These are phyloP conservation scores for Sphaerosporella brunnea DNA, from an alignment of 495 filamentous ascomycete species.

Conservation along the genomic window DNA sequence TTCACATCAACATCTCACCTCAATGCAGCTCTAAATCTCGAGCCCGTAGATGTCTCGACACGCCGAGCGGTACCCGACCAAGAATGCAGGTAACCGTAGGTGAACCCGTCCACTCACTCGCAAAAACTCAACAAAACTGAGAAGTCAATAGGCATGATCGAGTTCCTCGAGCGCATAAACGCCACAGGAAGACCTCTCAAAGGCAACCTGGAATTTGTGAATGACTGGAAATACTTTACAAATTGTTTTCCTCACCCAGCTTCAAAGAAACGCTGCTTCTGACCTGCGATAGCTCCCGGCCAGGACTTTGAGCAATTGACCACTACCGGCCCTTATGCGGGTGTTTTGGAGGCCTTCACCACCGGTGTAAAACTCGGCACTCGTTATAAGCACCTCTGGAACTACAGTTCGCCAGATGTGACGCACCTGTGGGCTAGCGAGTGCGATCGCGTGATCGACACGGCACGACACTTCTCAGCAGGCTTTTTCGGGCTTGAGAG, in stretches of 20 bases:
- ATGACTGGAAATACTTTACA: constrained; percentile 41
- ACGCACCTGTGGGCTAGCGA: constrained; percentile 39
- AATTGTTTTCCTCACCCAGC: constrained; percentile 24
- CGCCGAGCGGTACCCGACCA: constrained; percentile 40
- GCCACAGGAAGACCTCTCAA: constrained; percentile 29
- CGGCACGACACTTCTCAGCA: constrained; percentile 38
- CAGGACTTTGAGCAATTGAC: constrained; percentile 37
- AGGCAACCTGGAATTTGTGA: constrained; percentile 37
- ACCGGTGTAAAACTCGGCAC: constrained; percentile 40
- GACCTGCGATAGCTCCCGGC: constrained; percentile 12
- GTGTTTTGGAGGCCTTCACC: constrained; percentile 37
- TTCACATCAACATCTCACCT: too few relatives aligned
- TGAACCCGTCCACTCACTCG: too few relatives aligned
- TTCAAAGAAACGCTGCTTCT: too few relatives aligned
- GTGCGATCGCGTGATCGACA: constrained; percentile 39
- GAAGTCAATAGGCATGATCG: constrained; percentile 36
- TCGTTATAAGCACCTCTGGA: constrained; percentile 34
- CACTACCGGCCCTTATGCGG: constrained; percentile 40
- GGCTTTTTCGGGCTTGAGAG: constrained; percentile 38
- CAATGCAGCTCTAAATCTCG: too few relatives aligned
- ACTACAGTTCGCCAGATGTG: constrained; percentile 19
- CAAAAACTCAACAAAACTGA: too few relatives aligned
- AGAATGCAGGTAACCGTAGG: constrained; percentile 35
- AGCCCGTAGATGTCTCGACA: constrained; percentile 40
- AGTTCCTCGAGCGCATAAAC: constrained; percentile 32